phyloP scores from a whole-genome alignment of 371 early-diverging fungal species.

The Rhizopus arrhizus region DNA sequence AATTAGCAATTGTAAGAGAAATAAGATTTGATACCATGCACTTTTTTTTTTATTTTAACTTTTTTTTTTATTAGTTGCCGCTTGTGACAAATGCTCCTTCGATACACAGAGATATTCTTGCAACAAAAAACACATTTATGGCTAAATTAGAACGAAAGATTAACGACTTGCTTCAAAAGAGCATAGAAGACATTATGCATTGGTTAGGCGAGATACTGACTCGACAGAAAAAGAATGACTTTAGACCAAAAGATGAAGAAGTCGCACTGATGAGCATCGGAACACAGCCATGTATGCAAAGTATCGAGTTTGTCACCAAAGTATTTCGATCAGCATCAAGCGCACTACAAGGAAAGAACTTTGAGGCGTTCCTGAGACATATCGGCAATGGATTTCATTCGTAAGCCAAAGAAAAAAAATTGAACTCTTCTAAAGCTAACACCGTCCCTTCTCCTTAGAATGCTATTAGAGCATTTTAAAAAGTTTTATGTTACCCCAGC shows the following conservation, averaged over 20 bases:
- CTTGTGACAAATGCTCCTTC: conserved; percentile 76
- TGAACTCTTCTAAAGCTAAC: not conserved
- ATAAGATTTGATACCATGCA: not conserved
- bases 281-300: conserved; percentile 76
- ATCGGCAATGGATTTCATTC: conserved; percentile 80
- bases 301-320: conserved; percentile 68
- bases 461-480: conserved; percentile 90
- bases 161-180: conserved; percentile 78
- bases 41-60: conserved; percentile 1
- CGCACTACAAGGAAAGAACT: conserved; percentile 79
- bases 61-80: conserved; percentile 59
- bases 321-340: conserved; percentile 61
- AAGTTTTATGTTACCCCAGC: conserved; percentile 80
- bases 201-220: conserved; percentile 67
- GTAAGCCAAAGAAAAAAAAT: conserved; percentile 45
- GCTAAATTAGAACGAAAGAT: conserved; percentile 74
- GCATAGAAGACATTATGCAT: conserved; percentile 59
- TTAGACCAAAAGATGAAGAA: conserved; percentile 85
- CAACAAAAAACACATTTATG: conserved; percentile 86
- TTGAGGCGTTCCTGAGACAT: conserved; percentile 74
- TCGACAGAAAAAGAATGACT: conserved; percentile 73
- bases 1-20: conserved; percentile 71
- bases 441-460: conserved; percentile 40
- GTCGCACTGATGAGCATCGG: conserved; percentile 72
- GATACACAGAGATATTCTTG: conserved; percentile 81